phyloP scores from a whole-genome alignment of 768 basidiomycete genomes.

The Leucocoprinus leucothites region DNA sequence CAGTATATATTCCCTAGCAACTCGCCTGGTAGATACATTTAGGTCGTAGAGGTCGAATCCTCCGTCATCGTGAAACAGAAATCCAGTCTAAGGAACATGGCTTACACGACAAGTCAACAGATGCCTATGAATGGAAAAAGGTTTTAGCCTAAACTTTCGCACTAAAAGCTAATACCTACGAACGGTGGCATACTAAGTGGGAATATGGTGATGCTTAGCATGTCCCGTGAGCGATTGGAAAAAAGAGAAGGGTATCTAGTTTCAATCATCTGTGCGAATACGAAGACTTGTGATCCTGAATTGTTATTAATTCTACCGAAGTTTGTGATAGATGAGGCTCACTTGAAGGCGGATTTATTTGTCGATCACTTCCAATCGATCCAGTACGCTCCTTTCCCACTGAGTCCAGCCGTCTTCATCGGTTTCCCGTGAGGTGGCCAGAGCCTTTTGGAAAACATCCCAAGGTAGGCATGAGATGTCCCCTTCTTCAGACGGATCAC shows the following conservation, averaged over 20 bases:
- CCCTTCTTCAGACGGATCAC: conserved; percentile 38
- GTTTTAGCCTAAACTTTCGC: neutral
- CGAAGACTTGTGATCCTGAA: conserved; percentile 1
- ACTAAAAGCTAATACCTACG: no score
- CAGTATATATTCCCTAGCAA: neutral
- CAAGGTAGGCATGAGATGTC: conserved; percentile 69
- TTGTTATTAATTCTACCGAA: conserved; percentile 9
- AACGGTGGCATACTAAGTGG: neutral
- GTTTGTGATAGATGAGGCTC: neutral
- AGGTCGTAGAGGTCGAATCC: neutral
- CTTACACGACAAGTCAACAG: neutral
- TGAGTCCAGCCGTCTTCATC: conserved; percentile 66
- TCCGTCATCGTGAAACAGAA: neutral
- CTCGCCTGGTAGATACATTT: neutral
- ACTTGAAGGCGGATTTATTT: neutral
- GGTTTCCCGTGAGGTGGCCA: conserved; percentile 42
- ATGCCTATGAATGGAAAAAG: neutral
- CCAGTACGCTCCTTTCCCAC: conserved; percentile 84
- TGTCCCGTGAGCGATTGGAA: conserved; percentile 2
- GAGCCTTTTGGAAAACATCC: conserved; percentile 68
- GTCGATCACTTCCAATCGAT: conserved; percentile 59
- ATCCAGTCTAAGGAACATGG: neutral
- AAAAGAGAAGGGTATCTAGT: neutral
- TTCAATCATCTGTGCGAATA: neutral
- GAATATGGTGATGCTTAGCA: neutral